These are phyloP conservation scores for Cyclotella distinguenda DNA, from an alignment of 108 stramenopile species.

Conservation along the genomic window DNA sequence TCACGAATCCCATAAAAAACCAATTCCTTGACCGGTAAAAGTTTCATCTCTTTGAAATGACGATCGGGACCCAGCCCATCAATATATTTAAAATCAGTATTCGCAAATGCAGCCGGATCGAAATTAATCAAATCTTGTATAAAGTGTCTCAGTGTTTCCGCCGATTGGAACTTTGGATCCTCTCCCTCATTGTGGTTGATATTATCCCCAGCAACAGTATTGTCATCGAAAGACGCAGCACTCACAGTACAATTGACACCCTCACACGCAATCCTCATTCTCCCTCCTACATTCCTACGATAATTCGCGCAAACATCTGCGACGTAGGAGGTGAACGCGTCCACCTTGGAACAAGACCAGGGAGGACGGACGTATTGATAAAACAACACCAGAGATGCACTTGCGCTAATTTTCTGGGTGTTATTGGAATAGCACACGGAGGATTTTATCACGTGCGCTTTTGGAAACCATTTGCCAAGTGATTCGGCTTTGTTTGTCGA, in stretches of 20 bases:
- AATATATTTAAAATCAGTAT: constrained; percentile 85
- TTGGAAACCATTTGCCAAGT: constrained; percentile 80
- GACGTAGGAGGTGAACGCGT: constrained; percentile 58
- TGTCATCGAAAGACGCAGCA: constrained; percentile 26
- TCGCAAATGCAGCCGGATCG: constrained; percentile 55
- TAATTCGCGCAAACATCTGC: constrained; percentile 45
- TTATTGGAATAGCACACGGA: constrained; percentile 56
- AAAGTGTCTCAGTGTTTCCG: constrained; percentile 65
- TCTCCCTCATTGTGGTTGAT: too few relatives aligned
- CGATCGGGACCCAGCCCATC: constrained; percentile 74
- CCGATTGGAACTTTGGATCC: constrained; percentile 46
- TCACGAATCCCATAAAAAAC: constrained; percentile 87
- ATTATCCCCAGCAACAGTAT: constrained; percentile 46
- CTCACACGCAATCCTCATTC: constrained; percentile 80
- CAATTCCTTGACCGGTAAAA: constrained; percentile 88
- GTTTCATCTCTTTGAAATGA: constrained; percentile 85
- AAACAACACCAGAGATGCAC: constrained; percentile 71
- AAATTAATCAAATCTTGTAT: constrained; percentile 64
- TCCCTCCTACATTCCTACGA: constrained; percentile 66
- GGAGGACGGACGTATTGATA: constrained; percentile 74
- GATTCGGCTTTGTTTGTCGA: constrained; percentile 7
- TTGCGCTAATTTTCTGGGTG: constrained; percentile 16
- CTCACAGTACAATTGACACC: constrained; percentile 81
- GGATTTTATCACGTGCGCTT: constrained; percentile 71
- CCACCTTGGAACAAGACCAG: constrained; percentile 56